Base-by-base conservation (phyloP, 352 stramenopile genomes). In the Globisporangium carolinianum region DNA sequence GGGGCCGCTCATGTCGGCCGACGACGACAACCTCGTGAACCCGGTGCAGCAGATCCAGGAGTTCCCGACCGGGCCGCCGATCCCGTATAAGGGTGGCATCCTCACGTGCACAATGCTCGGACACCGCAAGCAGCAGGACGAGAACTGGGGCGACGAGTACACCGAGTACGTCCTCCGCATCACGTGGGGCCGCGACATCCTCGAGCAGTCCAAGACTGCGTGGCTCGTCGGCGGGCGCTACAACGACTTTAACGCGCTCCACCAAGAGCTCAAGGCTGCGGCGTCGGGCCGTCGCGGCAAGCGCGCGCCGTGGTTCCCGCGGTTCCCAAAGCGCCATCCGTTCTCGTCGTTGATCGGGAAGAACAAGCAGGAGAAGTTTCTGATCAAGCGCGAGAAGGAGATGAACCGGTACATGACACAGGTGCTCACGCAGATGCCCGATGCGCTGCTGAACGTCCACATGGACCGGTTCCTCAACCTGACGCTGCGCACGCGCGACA, bases 391-490 rank as follows among this genome's bases (percentile, higher is more conserved):
- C 51, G 86, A 95, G 67, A 95, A 95, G 66, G 86, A 95, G 59
- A 79, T 95, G 60, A 95, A 95, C 69, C 86, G 86, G 43, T 95
- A 95, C 79, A 87, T 95, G 76, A 95, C 86, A 51, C 86, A 95
- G 60, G 86, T 95, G 72, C 67, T 95, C 42, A 95, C 86, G 48
- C 86, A 95, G 68, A 95, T 95, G 86, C 86, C 86, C 2, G 86
- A 95, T 50, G 86, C 86, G 43, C 67, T 95, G 47, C 65, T 90
- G 37, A 95, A 95, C 71, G 80, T 94, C 41, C 86, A 95, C 71
- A 78, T 95, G 83, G 86, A 95, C 57, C 83, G 86, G 18, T 95
- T 95, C 72, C 66, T 95, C n/a, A 91, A 93, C 66, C 68, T 95
- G 57, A 91, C 83, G 57, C 72, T 92, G 54, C 83, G 86, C 55